Evolutionary conservation across 2,329 filamentous ascomycete genomes (phyloP).

Genomic region (Trichoderma aggressivum): DNA sequence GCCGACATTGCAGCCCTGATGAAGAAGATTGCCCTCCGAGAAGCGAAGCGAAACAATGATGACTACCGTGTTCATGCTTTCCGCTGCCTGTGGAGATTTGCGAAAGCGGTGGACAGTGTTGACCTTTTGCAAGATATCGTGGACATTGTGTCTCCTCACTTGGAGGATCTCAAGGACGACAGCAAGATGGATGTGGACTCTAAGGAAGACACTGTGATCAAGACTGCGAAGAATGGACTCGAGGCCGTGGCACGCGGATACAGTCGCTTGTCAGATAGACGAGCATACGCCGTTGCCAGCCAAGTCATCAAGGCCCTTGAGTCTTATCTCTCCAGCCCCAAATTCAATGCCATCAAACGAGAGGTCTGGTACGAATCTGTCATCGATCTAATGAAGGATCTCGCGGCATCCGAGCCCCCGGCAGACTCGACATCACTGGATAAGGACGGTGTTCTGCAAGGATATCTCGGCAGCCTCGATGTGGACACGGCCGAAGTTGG

Average conservation of each 20-base stretch:
- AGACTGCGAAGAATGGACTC: conserved; percentile 48
- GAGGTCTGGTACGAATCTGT: conserved; percentile 53
- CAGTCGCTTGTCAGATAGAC: conserved; percentile 38
- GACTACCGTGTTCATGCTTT: conserved; percentile 76
- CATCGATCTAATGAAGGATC: conserved; percentile 45
- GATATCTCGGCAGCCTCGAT: conserved; percentile 48
- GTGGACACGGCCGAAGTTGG: conserved; percentile 45
- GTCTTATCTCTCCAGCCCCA: conserved; percentile 38
- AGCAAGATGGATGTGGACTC: conserved; percentile 69
- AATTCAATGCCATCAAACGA: conserved; percentile 44
- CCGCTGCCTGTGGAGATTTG: conserved; percentile 67
- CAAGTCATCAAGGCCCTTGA: conserved; percentile 40
- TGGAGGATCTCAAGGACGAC: conserved; percentile 57
- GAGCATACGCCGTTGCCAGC: conserved; percentile 37
- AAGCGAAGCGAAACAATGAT: conserved; percentile 90
- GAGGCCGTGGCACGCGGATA: conserved; percentile 52
- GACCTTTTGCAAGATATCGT: conserved; percentile 67
- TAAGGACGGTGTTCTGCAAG: conserved; percentile 26
- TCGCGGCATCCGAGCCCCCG: conserved; percentile 25
- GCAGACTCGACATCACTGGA: conserved; percentile 23
- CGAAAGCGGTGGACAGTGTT: conserved; percentile 63
- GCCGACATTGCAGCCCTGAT: conserved; percentile 57
- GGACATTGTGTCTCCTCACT: conserved; percentile 58
- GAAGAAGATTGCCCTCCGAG: conserved; percentile 77
- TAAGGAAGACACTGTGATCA: conserved; percentile 42